Evolutionary conservation across 75 land plant genomes (phyloP), one percentile per base, ranked within the genome.

Genomic region (Azolla pinnata): DNA sequence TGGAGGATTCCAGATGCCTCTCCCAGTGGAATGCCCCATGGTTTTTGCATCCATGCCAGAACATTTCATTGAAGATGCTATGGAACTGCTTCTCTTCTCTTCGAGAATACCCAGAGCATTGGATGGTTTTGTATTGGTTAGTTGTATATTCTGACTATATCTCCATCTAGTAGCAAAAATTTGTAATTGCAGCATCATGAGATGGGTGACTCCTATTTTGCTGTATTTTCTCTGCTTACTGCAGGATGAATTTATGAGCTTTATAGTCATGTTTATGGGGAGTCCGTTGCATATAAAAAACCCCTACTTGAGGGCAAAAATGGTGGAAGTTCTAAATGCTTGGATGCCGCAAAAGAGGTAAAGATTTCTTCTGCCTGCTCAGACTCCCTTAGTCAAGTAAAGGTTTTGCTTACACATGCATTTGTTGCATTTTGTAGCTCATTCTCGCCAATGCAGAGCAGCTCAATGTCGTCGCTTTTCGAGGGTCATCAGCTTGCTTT

Each of bases 211-310:
- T 9, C 5, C 16, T 53, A 24, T 8, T 53, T 23, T 53, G 2
- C 9, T 21, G 19, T 38, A 38, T 46, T 14, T 14, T 16, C 17
- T 18, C 17, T 4, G n/a, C n/a, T n/a, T n/a, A n/a, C 57, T 35
- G 59, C 96, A 88, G 99, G 99, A 93, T 68, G 96, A 89, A 47
- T 93, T 89, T 54, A 70, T 93, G 85, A 93, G 93, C 53, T 93
- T 93, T 64, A 89, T 89, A 33, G 93, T 93, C 31, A 93, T 93
- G 96, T 93, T 93, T 72, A 93, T 93, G 96, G 95, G 83, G 19
- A 93, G 90, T 62, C 96, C 99, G 5, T 56, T 84, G 9, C 81
- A 79, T 59, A 73, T 93, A 19, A 85, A 79, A 55, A 93, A 93
- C 48, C 99, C 99, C 24, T 89, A 93, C 61, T 58, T 93, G 29